Evolutionary conservation across 106 monocot genomes (phyloP).

Genomic region (Allium cepa): DNA sequence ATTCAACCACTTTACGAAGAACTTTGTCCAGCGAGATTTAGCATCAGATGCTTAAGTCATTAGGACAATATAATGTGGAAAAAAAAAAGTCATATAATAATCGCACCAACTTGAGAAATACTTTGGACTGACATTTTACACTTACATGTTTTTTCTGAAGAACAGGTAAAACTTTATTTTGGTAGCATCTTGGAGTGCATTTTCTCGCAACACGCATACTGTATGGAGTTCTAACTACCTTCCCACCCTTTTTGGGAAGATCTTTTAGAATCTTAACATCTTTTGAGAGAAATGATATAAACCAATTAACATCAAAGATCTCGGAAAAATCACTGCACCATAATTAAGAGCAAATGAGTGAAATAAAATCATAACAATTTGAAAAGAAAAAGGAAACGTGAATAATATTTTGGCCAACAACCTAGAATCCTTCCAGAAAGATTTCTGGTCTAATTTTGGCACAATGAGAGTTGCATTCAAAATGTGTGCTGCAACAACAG

Average conservation of each 20-base stretch:
- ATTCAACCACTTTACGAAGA: no score
- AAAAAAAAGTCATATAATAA: no score
- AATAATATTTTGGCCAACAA: neutral
- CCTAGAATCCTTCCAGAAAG: constrained; percentile 79
- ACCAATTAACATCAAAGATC: constrained; percentile 89
- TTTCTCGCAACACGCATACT: constrained; percentile 88
- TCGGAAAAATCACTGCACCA: constrained; percentile 68
- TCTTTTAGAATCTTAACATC: constrained; percentile 87
- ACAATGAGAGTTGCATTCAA: constrained; percentile 64
- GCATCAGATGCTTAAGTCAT: no score
- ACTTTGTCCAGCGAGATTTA: no score
- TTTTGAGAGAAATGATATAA: constrained; percentile 65
- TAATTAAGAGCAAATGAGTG: neutral
- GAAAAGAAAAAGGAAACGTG: neutral
- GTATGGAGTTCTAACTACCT: constrained; percentile 46
- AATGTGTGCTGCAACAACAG: constrained; percentile 64
- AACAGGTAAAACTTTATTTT: constrained; percentile 75
- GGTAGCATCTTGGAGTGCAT: constrained; percentile 77
- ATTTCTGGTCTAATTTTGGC: constrained; percentile 65
- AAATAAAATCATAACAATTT: neutral
- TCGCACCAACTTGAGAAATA: no score
- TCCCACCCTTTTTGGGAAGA: constrained; percentile 57
- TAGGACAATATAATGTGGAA: no score
- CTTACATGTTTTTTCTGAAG: constrained; percentile 81
- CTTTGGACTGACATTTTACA: neutral